Base-by-base conservation (phyloP, 768 basidiomycete genomes). In the Boletus rubroflammeus region DNA sequence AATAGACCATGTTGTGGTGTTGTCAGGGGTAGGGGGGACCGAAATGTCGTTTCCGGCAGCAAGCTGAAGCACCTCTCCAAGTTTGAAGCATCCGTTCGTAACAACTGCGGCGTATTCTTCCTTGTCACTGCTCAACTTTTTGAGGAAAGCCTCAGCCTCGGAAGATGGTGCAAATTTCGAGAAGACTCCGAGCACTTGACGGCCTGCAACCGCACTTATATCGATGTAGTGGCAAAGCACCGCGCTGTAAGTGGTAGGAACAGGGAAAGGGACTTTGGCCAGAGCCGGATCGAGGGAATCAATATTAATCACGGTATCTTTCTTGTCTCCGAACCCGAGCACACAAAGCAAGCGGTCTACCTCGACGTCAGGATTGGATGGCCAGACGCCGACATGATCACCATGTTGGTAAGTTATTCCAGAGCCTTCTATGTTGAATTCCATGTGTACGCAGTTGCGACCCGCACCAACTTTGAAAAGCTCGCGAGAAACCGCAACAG, bases 381-480 rank as follows among this genome's bases (percentile, higher is more conserved):
- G 96, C 96, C 96, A 99, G 50, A 99, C 82, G 55, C 93, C 97
- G 60, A 97, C 86, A 66, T 99, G 97, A 70, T 99, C 97, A 50
- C 97, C 97, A 55, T 98, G 94, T 70, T 98, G 96, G 72, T 99
- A 99, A n/a, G 88, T 92, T 65, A 98, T 91, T 36, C 95, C 95
- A 40, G 94, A 94, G 17, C 91, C 92, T 73, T 95, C 92, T 29
- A 90, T 93, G 73, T 85, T 85, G 64, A 99, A 86, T 68, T 98
- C 97, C 65, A 95, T 78, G 67, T 97, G 94, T 19, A 98, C 86
- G 67, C 97, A 98, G 71, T 95, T 97, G 43, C 97, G 83, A 58
- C 88, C 87, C 7, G 77, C 78, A 38, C 75, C 75, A n/a, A 73
- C 67, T 46, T 81, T 72, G 78, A 99, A 98, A 23, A 99, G 84